These are phyloP conservation scores for Phoma sp. DNA, from an alignment of 2,329 filamentous ascomycete genomes.

Conservation along the genomic window DNA sequence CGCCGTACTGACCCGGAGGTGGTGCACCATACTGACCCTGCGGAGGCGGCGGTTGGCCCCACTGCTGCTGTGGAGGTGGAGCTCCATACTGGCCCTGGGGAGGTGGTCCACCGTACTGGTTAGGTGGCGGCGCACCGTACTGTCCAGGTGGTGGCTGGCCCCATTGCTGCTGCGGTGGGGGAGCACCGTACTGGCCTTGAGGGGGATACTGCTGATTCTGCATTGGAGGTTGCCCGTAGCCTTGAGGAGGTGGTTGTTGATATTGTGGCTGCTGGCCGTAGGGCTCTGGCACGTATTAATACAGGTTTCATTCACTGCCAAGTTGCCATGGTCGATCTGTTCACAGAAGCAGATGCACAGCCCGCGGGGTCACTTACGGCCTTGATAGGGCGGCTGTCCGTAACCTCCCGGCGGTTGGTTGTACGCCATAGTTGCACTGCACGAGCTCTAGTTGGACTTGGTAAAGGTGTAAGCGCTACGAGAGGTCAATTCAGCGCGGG, in stretches of 20 bases:
- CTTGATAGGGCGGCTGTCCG: slow-evolving; percentile 35
- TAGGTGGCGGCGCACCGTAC: slow-evolving; percentile 49
- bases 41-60: slow-evolving; percentile 27
- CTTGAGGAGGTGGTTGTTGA: slow-evolving; percentile 28
- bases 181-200: slow-evolving; percentile 44
- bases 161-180: slow-evolving; percentile 42
- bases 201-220: slow-evolving; percentile 41
- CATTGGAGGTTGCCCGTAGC: slow-evolving; percentile 43
- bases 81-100: slow-evolving; percentile 36
- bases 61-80: slow-evolving; percentile 35
- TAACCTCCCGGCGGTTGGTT: slow-evolving; percentile 40
- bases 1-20: slow-evolving; percentile 40
- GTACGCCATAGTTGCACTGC: slow-evolving; percentile 20
- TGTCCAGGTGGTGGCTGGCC: slow-evolving; percentile 31
- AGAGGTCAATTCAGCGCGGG: neutral
- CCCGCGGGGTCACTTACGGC: slow-evolving; percentile 34
- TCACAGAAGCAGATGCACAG: slow-evolving; percentile 6
- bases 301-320: slow-evolving; percentile 12
- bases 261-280: slow-evolving; percentile 31
- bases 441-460: slow-evolving; percentile 3
- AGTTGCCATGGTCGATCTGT: slow-evolving; percentile 13
- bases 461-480: slow-evolving; percentile 13
- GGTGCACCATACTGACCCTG: slow-evolving; percentile 34
- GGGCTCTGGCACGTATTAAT: slow-evolving; percentile 38
- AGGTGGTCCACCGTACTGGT: slow-evolving; percentile 35